A percentile compares a stretch with the other conserved stretches of the same genome.
Evolutionary conservation across 495 filamentous ascomycete species (phyloP).

Genomic region (Talaromyces thailandensis): DNA sequence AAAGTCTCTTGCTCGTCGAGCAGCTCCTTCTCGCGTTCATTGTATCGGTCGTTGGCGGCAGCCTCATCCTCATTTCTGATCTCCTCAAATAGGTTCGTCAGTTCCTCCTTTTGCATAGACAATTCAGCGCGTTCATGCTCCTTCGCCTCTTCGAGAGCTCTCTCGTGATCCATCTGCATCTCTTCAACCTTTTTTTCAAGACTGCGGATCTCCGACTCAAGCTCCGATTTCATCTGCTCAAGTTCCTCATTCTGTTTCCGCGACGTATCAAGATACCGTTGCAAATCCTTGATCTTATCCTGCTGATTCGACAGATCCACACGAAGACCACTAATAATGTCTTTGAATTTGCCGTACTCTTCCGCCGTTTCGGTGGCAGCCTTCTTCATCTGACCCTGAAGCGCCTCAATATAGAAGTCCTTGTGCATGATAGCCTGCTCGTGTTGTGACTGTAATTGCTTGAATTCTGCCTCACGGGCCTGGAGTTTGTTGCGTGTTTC

Average conservation of each 20-base stretch:
- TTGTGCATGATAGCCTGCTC: conserved; percentile 40
- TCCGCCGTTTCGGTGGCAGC: conserved; percentile 41
- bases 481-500: conserved; percentile 34
- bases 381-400: conserved; percentile 44
- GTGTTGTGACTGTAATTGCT: conserved; percentile 37
- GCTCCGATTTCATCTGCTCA: conserved; percentile 22
- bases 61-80: conserved; percentile 41
- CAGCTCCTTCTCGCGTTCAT: conserved; percentile 30
- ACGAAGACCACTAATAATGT: conserved; percentile 40
- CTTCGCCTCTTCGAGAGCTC: conserved; percentile 27
- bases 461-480: conserved; percentile 35
- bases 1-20: conserved; percentile 27
- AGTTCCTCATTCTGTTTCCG: conserved; percentile 36
- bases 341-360: conserved; percentile 36
- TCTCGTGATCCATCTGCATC: conserved; percentile 24
- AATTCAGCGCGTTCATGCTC: conserved; percentile 33
- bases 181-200: conserved; percentile 40
- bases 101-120: conserved; percentile 29
- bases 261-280: conserved; percentile 28
- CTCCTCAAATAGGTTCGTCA: conserved; percentile 40
- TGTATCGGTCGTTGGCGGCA: conserved; percentile 25
- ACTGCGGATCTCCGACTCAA: conserved; percentile 43
- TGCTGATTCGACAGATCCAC: conserved; percentile 50
- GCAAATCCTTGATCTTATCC: conserved; percentile 43
- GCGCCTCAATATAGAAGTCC: conserved; percentile 43